These are phyloP conservation scores for Tetrahymena malaccensis DNA, from an alignment of 73 alveolate genomes.

Conservation along the genomic window DNA sequence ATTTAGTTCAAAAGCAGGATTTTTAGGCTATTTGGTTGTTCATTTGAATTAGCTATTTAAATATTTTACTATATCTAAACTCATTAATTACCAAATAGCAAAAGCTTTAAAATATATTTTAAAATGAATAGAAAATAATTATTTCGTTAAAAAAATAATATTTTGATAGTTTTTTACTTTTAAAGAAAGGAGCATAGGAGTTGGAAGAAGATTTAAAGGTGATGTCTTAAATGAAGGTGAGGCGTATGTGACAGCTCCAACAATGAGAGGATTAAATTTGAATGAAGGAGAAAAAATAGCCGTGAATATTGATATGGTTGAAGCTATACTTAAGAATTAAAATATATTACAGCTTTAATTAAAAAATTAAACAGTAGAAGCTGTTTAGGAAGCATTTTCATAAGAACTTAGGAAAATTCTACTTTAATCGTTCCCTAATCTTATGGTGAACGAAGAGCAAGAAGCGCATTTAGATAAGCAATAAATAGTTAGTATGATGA, in stretches of 20 bases:
- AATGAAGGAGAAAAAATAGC: background rate
- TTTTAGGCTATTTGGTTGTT: background rate
- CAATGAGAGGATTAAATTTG: slow-evolving; percentile 27
- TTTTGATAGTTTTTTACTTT: background rate
- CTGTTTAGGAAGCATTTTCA: background rate
- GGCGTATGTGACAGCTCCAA: slow-evolving; percentile 32
- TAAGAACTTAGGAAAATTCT: background rate
- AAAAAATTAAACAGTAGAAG: background rate
- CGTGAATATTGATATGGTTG: background rate
- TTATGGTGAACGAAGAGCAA: background rate
- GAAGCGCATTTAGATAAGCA: background rate
- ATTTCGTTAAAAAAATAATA: background rate
- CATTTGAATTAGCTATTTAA: no score
- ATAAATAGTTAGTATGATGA: background rate
- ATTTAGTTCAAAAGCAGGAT: background rate
- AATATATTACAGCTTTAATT: background rate
- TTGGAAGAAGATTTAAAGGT: slow-evolving; percentile 46
- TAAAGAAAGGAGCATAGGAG: slow-evolving; percentile 43
- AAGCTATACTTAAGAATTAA: background rate
- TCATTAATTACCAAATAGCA: background rate
- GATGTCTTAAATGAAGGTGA: slow-evolving; percentile 35
- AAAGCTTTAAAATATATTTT: background rate
- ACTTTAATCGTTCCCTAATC: background rate
- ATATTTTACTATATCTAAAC: no score
- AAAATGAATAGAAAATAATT: background rate